Evolutionary conservation across 768 basidiomycete species (phyloP).

Genomic region (Lepiota venenata): DNA sequence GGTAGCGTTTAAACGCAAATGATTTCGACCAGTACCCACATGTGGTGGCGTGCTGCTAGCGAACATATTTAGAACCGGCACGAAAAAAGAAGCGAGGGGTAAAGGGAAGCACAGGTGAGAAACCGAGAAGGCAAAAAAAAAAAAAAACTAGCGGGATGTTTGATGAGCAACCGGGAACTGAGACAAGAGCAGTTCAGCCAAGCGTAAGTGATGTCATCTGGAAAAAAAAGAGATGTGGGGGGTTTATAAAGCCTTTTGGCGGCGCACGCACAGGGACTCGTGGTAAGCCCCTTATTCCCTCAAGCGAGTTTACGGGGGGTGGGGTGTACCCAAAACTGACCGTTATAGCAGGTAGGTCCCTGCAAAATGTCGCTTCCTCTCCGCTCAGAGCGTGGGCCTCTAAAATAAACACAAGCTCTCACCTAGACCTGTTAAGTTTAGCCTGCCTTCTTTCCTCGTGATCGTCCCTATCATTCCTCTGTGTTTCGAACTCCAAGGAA

Average conservation of each 20-base stretch:
- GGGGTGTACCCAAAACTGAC: no score
- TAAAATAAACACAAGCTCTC: background rate
- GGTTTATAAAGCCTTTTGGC: constrained; percentile 4
- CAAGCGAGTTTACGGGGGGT: no score
- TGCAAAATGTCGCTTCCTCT: constrained; percentile 5
- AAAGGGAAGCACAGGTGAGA: background rate
- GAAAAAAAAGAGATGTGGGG: no score
- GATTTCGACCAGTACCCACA: background rate
- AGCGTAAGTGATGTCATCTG: background rate
- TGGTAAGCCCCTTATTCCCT: no score
- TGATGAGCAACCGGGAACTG: background rate
- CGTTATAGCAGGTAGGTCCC: constrained; percentile 9
- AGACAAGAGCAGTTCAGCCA: background rate
- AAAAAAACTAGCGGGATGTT: background rate
- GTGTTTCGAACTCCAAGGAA: background rate
- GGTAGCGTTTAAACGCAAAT: background rate
- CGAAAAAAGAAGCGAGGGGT: background rate
- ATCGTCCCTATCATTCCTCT: constrained; percentile 7
- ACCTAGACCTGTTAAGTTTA: no score
- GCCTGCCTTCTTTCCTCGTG: background rate
- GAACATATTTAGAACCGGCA: constrained; percentile 1
- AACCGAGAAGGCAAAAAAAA: background rate
- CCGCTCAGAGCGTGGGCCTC: constrained; percentile 8
- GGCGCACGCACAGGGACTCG: background rate
- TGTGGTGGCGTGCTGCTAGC: background rate